Evolutionary conservation across 805 yeast species (phyloP).

Genomic region (Starmerella riodocensis): DNA sequence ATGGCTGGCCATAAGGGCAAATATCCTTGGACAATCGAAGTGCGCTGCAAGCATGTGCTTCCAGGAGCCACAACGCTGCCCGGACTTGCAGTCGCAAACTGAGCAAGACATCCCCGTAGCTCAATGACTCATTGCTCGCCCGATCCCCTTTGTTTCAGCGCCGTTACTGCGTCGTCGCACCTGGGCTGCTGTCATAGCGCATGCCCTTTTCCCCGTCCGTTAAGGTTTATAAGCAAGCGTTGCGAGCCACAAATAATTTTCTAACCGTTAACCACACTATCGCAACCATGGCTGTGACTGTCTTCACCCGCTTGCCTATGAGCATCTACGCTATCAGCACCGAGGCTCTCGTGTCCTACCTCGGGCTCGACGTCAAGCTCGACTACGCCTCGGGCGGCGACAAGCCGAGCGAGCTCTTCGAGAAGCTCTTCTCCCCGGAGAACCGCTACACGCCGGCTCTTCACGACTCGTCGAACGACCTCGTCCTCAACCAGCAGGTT

Average conservation of each 20-base stretch:
- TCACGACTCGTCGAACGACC: conserved; percentile 12
- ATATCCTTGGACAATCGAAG: too few species aligned
- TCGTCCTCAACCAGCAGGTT: conserved; percentile 17
- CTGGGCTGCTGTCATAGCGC: too few species aligned
- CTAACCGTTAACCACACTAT: too few species aligned
- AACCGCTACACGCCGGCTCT: conserved; percentile 18
- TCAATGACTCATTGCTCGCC: too few species aligned
- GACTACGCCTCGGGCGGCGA: conserved; percentile 7
- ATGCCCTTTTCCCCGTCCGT: neutral
- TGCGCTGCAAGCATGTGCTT: too few species aligned
- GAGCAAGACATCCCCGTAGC: too few species aligned
- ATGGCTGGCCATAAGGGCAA: too few species aligned
- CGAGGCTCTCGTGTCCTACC: conserved; percentile 17
- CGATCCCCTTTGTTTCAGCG: too few species aligned
- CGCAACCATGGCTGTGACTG: conserved; percentile 17
- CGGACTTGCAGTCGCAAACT: too few species aligned
- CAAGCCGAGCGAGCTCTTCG: conserved; percentile 13
- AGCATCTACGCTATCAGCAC: conserved; percentile 16
- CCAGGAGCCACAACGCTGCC: too few species aligned
- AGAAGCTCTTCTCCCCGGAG: conserved; percentile 13
- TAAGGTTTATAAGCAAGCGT: neutral
- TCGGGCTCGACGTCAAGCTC: conserved; percentile 17
- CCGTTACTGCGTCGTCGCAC: too few species aligned
- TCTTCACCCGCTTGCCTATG: conserved; percentile 15
- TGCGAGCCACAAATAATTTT: neutral